Percentiles rank a stretch among this genome's conserved stretches.
Evolutionary conservation across 345 rosid genomes (phyloP).

Genomic region (Bretschneidera sinensis): DNA sequence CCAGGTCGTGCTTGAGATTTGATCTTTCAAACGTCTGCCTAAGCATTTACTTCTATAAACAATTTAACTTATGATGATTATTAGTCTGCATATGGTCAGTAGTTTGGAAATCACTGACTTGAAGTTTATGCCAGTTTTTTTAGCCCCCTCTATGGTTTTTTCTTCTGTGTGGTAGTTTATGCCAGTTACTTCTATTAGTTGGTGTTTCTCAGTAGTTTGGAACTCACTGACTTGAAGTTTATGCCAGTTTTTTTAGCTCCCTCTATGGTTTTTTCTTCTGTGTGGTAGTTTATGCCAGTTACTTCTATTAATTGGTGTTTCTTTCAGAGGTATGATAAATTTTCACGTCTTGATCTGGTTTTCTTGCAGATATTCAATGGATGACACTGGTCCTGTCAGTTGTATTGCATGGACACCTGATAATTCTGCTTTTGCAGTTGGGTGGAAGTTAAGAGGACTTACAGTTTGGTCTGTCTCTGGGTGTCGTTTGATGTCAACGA

Average conservation of each 20-base stretch:
- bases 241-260: not conserved
- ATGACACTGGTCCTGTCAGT: constrained; percentile 92
- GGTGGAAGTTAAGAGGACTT: constrained; percentile 96
- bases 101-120: not conserved
- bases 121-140: too few relatives aligned
- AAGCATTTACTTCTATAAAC: not conserved
- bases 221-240: not conserved
- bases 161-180: not conserved
- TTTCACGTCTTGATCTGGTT: constrained; percentile 5
- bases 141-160: constrained; percentile 2
- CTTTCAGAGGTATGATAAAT: constrained; percentile 8
- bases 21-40: not conserved
- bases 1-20: not conserved
- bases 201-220: not conserved
- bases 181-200: not conserved
- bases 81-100: not conserved
- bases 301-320: not conserved
- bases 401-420: constrained; percentile 97
- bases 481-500: constrained; percentile 95
- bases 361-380: constrained; percentile 71
- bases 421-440: constrained; percentile 97
- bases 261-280: not conserved
- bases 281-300: too few relatives aligned
- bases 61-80: not conserved
- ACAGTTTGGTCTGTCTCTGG: constrained; percentile 98